Conservation (phyloP, 768 basidiomycete genomes). For the Leccinum disarticulatum region DNA sequence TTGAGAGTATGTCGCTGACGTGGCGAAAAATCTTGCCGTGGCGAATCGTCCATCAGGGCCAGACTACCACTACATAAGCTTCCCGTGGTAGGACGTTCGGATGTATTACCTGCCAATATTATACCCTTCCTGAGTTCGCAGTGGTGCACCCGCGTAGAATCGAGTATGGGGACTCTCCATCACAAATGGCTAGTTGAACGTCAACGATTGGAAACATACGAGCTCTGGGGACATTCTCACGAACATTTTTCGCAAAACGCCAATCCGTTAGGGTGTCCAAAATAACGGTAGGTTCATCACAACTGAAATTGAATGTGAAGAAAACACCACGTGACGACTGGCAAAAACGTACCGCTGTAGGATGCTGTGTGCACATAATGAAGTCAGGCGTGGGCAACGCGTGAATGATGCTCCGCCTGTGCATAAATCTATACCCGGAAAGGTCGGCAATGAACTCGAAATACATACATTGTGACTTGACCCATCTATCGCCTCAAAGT, state of each 20-base stretch:
- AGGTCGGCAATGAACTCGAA: neutral
- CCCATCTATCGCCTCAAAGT: slow-evolving; percentile 55
- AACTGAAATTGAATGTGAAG: slow-evolving; percentile 39
- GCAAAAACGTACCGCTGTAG: slow-evolving; percentile 58
- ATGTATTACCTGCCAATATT: slow-evolving; percentile 77
- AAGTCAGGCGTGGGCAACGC: slow-evolving; percentile 54
- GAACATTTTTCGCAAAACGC: slow-evolving; percentile 83
- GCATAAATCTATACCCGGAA: slow-evolving; percentile 2
- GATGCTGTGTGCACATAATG: slow-evolving; percentile 84
- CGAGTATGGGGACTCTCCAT: slow-evolving; percentile 63
- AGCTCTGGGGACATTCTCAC: slow-evolving; percentile 21
- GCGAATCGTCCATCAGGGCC: slow-evolving; percentile 81
- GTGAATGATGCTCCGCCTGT: slow-evolving; percentile 47
- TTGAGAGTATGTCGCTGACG: slow-evolving; percentile 89
- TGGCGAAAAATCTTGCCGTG: slow-evolving; percentile 82
- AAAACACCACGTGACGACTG: neutral
- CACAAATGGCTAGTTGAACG: slow-evolving; percentile 61
- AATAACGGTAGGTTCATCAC: slow-evolving; percentile 86
- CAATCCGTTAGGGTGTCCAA: slow-evolving; percentile 80
- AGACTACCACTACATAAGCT: slow-evolving; percentile 44
- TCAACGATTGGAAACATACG: neutral
- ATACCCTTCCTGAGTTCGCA: slow-evolving; percentile 85
- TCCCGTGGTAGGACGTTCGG: neutral
- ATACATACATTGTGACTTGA: slow-evolving; percentile 80
- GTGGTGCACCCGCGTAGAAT: slow-evolving; percentile 90